Evolutionary conservation across 2,329 filamentous ascomycete genomes (phyloP), one percentile per base, ranked within the genome.

Genomic region (Monilinia vaccinii-corymbosi): DNA sequence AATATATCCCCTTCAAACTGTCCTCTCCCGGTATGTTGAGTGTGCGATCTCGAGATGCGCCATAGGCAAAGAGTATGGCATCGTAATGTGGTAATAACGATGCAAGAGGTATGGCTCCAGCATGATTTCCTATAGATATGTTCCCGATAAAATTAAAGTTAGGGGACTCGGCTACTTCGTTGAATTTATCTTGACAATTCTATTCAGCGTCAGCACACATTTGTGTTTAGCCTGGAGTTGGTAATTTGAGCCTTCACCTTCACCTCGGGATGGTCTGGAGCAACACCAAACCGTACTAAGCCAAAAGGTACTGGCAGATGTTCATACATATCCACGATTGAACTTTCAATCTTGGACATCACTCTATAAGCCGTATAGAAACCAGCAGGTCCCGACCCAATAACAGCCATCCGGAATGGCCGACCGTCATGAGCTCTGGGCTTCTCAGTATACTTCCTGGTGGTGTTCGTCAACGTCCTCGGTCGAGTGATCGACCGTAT

Each of bases 251-350:
- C 50, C 58, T 23, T 45, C 61, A 94, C 91, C 84, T 99, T 99
- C 66, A 99, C 94, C 76, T 99, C 93, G 0, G 94, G 93, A 75
- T 99, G 94, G 72, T 99, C 94, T 6, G 94, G 94, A n/a, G 94
- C 95, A 61, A 99, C 94, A 10, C 94, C 94, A 71, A 94, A 96
- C 59, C 94, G 82, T 53, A 96, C 92, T 59, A 99, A 80, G 1
- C 94, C 94, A 71, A 90, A 99, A 0, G 94, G 94, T 4, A 96
- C 91, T 0, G 94, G 94, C 44, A 97, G 76, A 32, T 90, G 85
- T 75, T 99, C 94, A 71, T 96, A 99, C 93, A 99, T 97, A 74
- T 97, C 93, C 25, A 99, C 81, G 55, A 82, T 80, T 0, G 87
- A 85, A 71, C 86, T 78, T 25, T 85, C 79, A 42, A 94, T 79